These are phyloP conservation scores for Pichia sp. DNA, from an alignment of 1,139 yeast species.

Conservation along the genomic window DNA sequence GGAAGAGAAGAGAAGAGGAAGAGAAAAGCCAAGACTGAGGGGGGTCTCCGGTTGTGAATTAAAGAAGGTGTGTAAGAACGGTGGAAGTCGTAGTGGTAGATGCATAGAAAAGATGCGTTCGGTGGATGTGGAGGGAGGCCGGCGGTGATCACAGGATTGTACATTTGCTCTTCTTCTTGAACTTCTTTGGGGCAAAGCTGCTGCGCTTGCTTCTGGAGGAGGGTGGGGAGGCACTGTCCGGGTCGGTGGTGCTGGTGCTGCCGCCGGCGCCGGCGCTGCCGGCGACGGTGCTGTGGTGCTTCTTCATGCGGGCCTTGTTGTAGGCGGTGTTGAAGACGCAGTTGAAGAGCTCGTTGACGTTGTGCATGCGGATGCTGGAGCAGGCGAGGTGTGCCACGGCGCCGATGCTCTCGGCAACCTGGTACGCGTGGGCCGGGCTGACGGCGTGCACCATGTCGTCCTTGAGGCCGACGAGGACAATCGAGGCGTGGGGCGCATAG, in stretches of 20 bases:
- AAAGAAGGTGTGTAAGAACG: not conserved
- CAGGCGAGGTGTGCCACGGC: constrained; percentile 80
- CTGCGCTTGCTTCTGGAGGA: constrained; percentile 4
- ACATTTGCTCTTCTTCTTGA: constrained; percentile 11
- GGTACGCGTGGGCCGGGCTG: constrained; percentile 28
- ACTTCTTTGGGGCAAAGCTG: constrained; percentile 5
- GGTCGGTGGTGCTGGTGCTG: not conserved
- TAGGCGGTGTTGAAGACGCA: constrained; percentile 28
- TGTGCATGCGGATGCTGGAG: constrained; percentile 67
- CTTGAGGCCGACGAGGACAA: constrained; percentile 75
- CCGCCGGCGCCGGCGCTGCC: not conserved
- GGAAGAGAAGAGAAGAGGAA: not conserved
- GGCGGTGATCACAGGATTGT: constrained; percentile 4
- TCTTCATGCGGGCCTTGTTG: constrained; percentile 17
- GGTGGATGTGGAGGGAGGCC: not conserved
- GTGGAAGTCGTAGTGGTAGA: not conserved
- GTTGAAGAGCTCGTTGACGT: constrained; percentile 65
- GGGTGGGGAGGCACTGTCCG: not conserved
- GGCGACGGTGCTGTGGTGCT: constrained; percentile 3
- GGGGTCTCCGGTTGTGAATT: not conserved
- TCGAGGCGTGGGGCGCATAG: constrained; percentile 77
- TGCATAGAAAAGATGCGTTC: not conserved
- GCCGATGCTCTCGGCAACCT: constrained; percentile 60
- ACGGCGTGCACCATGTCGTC: constrained; percentile 47
- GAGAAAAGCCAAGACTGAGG: not conserved